Conservation (phyloP, 495 filamentous ascomycete species). For the Stereocaulon alpinum region DNA sequence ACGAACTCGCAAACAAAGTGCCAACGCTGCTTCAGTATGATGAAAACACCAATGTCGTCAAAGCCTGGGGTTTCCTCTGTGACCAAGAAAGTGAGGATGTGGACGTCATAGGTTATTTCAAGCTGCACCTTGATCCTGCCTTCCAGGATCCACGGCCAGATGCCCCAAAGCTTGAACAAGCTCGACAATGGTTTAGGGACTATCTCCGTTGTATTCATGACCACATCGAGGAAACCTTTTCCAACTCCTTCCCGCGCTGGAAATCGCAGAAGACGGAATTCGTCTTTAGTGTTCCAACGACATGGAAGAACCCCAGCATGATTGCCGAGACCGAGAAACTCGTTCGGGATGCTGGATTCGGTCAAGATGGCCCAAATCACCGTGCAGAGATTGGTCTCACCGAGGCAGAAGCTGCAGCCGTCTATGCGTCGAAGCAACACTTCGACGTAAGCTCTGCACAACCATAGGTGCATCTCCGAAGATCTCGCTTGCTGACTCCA, state of each 20-base stretch:
- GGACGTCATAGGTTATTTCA: conserved; percentile 47
- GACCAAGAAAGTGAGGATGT: conserved; percentile 35
- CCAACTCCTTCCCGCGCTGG: conserved; percentile 37
- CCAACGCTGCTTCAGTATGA: conserved; percentile 46
- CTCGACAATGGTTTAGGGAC: conserved; percentile 45
- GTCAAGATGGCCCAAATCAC: conserved; percentile 34
- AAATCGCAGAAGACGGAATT: conserved; percentile 45
- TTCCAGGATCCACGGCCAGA: conserved; percentile 28
- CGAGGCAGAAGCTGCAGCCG: conserved; percentile 59
- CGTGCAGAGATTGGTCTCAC: conserved; percentile 51
- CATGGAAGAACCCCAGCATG: conserved; percentile 49
- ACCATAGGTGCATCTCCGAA: conserved; percentile 12
- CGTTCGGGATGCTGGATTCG: conserved; percentile 42
- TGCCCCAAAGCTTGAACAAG: conserved; percentile 33
- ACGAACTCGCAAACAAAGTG: conserved; percentile 49
- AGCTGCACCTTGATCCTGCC: conserved; percentile 45
- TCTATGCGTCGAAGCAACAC: conserved; percentile 38
- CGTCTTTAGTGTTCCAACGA: conserved; percentile 58
- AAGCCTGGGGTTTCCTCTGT: conserved; percentile 48
- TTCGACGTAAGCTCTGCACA: conserved; percentile 7
- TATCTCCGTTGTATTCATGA: conserved; percentile 45
- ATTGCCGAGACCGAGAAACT: conserved; percentile 46
- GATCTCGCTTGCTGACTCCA: not conserved
- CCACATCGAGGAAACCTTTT: conserved; percentile 41
- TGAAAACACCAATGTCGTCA: conserved; percentile 29